Percentiles rank a stretch among this genome's conserved stretches.
phyloP scores from a whole-genome alignment of 768 basidiomycete genomes.

The Dacryopinax primogenitus region DNA sequence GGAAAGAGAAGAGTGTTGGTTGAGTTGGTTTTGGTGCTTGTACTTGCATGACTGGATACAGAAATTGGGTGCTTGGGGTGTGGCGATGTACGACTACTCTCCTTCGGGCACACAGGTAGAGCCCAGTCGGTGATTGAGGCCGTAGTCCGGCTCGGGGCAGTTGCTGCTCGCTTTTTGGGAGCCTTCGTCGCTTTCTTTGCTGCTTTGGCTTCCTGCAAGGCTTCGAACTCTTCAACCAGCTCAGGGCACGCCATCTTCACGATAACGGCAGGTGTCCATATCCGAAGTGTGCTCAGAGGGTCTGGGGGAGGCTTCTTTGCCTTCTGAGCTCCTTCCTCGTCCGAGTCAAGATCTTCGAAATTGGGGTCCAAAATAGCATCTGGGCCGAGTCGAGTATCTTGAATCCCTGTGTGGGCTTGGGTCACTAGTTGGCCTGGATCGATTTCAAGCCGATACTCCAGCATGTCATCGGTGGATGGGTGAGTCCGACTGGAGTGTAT shows the following conservation, averaged over 20 bases:
- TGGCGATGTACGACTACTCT: background rate
- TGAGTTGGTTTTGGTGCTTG: background rate
- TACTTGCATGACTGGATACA: background rate
- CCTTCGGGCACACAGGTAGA: background rate
- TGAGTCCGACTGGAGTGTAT: conserved; percentile 57
- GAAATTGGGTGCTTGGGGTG: background rate
- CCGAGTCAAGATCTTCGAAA: conserved; percentile 36
- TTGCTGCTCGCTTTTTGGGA: background rate
- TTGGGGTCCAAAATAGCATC: conserved; percentile 39
- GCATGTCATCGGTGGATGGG: conserved; percentile 51
- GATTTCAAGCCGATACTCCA: conserved; percentile 73
- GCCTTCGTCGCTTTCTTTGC: conserved; percentile 36
- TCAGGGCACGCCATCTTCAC: conserved; percentile 52
- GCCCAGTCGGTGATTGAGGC: background rate
- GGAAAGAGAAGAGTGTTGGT: background rate
- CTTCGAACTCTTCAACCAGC: conserved; percentile 51
- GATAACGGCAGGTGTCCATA: conserved; percentile 81
- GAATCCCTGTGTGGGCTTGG: conserved; percentile 52
- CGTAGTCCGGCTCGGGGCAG: background rate
- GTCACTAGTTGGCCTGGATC: conserved; percentile 52
- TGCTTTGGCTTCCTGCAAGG: conserved; percentile 35
- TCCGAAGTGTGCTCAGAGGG: conserved; percentile 43
- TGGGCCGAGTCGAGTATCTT: conserved; percentile 40
- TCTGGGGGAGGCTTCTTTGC: conserved; percentile 35
- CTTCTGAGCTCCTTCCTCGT: conserved; percentile 27